Conservation (phyloP, 116 monocot species). For the Trichopus zeylanicus region DNA sequence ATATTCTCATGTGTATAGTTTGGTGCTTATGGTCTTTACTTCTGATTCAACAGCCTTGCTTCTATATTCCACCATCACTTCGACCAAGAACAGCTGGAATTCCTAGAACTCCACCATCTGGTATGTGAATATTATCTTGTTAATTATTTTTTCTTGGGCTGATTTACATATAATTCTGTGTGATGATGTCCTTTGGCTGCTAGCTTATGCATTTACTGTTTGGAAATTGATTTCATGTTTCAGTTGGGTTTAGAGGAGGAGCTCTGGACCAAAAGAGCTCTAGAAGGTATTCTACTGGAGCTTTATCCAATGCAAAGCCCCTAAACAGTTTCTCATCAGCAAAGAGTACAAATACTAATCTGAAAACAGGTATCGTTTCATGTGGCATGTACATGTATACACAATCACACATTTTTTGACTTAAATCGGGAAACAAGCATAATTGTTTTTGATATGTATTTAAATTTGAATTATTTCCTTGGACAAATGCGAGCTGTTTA, state of each 20-base stretch:
- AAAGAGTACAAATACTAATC: conserved; percentile 7
- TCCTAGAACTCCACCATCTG: conserved; percentile 47
- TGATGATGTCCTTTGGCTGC: neutral
- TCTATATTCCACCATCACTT: conserved; percentile 68
- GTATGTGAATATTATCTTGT: conserved; percentile 18
- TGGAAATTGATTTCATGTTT: neutral
- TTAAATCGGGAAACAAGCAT: no score
- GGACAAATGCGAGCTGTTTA: neutral
- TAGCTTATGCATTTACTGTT: neutral
- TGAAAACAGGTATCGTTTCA: conserved; percentile 25
- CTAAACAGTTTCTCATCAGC: conserved; percentile 24
- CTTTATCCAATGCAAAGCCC: conserved; percentile 25
- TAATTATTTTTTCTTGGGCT: no score
- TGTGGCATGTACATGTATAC: neutral
- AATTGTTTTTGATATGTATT: neutral
- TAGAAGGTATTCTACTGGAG: conserved; percentile 34
- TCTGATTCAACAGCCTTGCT: conserved; percentile 45
- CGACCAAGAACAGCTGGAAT: conserved; percentile 17
- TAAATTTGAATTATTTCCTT: neutral
- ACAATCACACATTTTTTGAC: neutral
- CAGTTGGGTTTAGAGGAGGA: conserved; percentile 41
- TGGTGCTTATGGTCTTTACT: neutral
- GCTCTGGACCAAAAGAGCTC: conserved; percentile 36
- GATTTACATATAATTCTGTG: no score
- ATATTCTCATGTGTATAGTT: conserved; percentile 12